phyloP scores from a whole-genome alignment of 768 basidiomycete species.

The Boletellus emodensis region DNA sequence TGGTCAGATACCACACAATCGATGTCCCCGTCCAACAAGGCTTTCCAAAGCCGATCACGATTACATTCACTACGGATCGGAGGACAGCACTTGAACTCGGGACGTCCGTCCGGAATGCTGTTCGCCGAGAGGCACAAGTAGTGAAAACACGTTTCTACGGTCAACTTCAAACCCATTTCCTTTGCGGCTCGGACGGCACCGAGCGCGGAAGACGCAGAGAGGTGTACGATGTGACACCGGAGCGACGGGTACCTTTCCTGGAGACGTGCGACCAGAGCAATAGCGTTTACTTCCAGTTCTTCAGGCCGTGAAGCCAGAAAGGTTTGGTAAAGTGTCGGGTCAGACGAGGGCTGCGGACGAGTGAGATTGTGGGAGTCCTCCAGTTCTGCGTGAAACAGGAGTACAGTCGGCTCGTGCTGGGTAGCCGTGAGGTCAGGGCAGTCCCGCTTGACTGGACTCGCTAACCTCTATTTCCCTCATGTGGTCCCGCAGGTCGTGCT shows the following conservation, averaged over 20 bases:
- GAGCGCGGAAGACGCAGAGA: conserved; percentile 82
- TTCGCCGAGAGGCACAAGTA: conserved; percentile 80
- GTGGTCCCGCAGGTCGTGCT: conserved; percentile 60
- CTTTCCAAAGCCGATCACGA: conserved; percentile 74
- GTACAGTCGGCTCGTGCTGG: conserved; percentile 63
- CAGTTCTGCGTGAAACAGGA: conserved; percentile 93
- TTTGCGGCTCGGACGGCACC: conserved; percentile 71
- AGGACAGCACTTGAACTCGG: conserved; percentile 96
- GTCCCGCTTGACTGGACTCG: not conserved
- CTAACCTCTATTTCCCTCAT: conserved; percentile 73
- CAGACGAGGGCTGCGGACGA: conserved; percentile 21
- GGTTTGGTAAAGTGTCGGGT: conserved; percentile 64
- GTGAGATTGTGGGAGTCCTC: conserved; percentile 33
- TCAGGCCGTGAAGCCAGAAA: conserved; percentile 86
- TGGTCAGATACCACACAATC: conserved; percentile 97
- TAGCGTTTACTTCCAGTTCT: conserved; percentile 74
- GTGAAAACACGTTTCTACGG: conserved; percentile 97
- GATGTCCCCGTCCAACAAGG: conserved; percentile 75
- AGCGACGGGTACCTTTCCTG: conserved; percentile 60
- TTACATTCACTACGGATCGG: conserved; percentile 79
- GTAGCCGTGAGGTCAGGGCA: conserved; percentile 8
- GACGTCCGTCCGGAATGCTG: conserved; percentile 66
- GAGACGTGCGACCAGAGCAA: conserved; percentile 67
- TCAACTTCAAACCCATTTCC: conserved; percentile 60
- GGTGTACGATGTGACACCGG: conserved; percentile 91